phyloP scores from a whole-genome alignment of 225 moss, liverwort and hornwort species.

The Polytrichum formosum region DNA sequence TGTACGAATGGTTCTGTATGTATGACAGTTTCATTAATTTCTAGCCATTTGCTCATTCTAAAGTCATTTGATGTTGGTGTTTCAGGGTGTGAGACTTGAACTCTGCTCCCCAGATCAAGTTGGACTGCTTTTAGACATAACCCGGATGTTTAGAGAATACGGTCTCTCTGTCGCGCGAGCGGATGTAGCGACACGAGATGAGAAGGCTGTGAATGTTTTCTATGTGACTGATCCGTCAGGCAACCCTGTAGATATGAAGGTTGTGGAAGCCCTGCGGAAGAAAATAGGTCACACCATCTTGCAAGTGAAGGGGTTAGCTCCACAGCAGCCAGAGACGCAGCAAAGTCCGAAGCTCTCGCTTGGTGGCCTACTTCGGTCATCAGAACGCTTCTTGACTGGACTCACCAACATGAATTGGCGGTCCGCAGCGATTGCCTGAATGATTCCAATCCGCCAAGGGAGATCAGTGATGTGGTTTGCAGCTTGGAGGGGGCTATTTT shows the following conservation, averaged over 20 bases:
- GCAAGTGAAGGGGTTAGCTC: conserved; percentile 3
- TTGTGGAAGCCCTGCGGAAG: conserved; percentile 11
- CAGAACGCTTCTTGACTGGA: background rate
- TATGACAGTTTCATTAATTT: too few relatives aligned
- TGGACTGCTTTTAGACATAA: conserved; percentile 14
- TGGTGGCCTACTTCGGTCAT: background rate
- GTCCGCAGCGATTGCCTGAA: background rate
- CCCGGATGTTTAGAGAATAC: conserved; percentile 11
- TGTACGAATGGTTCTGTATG: too few relatives aligned
- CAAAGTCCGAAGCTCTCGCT: background rate
- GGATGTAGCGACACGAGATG: conserved; percentile 3
- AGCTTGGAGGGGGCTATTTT: background rate
- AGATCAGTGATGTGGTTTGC: background rate
- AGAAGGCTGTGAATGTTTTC: conserved; percentile 11
- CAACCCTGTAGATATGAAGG: conserved; percentile 10
- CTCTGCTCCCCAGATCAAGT: conserved; percentile 7
- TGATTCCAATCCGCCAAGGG: background rate
- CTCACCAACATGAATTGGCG: conserved; percentile 7
- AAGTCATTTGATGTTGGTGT: background rate
- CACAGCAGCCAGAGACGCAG: background rate
- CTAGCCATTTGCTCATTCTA: too few relatives aligned
- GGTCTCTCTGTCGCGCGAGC: conserved; percentile 5
- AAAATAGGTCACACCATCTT: conserved; percentile 11
- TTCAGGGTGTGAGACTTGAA: conserved; percentile 16
- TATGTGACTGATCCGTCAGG: conserved; percentile 8